Evolutionary conservation across 2,329 filamentous ascomycete species (phyloP), one percentile per base, ranked within the genome.

Genomic region (Magnaporthiopsis incrustans): DNA sequence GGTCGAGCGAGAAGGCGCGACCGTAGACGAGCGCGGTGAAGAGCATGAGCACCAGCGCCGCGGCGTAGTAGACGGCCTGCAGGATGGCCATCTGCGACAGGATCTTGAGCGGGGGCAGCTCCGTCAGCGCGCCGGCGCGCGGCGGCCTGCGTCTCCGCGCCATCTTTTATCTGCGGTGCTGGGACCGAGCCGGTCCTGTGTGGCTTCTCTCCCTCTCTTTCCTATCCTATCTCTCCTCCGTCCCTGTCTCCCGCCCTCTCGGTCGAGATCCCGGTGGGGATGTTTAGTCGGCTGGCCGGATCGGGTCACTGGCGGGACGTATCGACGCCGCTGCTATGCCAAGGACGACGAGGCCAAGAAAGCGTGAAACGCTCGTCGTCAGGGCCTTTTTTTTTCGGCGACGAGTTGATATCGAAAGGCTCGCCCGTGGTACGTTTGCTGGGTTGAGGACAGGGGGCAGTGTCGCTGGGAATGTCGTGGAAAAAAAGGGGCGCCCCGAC

Each of bases 21-120:
- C 85, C 85, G n/a, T 82, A 79, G 26, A 86, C 82, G 56, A 87
- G 79, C 15, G 82, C 76, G 12, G 82, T 84, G 74, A 88, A 87
- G 65, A 85, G 75, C 72, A 84, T 79, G 57, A 86, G 76, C 14
- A 84, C 73, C 38, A 82, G 71, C 10, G 82, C 80, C 25, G 75
- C 76, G 65, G 74, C 72, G 72, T 86, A 86, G 76, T 83, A 86
- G 62, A 85, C 74, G 25, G 75, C 76, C 70, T 88, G 85, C 18
- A 88, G 74, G 15, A 78, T 77, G 57, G 80, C 78, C 70, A 88
- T 87, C 74, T 88, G 85, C 66, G 77, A 74, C 60, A 85, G 79
- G 72, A 87, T 85, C 67, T 81, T 82, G 67, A 86, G 77, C 12
- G 85, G 85, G 14, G 82, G 84, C n/a, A 87, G 80, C 69, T 87